Percentiles rank a stretch among this genome's conserved stretches.
These are phyloP conservation scores for Ramularia endophylla DNA, from an alignment of 2,329 filamentous ascomycete species.

Conservation along the genomic window DNA sequence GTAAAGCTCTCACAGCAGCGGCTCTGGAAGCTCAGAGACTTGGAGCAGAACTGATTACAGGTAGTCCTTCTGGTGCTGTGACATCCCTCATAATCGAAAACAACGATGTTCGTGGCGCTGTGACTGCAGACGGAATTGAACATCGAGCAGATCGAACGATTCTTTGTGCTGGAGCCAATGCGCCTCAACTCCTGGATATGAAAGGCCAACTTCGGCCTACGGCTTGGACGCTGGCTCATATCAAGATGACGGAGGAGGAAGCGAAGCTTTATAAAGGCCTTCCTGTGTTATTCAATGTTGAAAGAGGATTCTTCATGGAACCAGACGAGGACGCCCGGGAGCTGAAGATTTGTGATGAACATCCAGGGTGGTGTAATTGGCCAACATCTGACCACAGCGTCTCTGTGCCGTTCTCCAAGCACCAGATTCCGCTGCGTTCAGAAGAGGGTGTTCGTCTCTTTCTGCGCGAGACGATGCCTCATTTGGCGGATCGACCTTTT, in stretches of 20 bases:
- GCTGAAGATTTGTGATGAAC: no score
- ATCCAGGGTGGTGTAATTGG: no score
- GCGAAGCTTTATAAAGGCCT: conserved; percentile 41
- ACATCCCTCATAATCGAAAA: conserved; percentile 33
- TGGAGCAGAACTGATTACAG: conserved; percentile 45
- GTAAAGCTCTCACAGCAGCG: conserved; percentile 43
- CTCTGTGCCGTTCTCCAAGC: no score
- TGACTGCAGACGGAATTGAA: conserved; percentile 37
- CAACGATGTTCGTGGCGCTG: conserved; percentile 37
- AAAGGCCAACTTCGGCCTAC: no score
- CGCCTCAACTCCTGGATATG: conserved; percentile 44
- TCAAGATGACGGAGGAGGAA: conserved; percentile 44
- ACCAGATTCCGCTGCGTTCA: no score
- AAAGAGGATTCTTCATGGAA: no score
- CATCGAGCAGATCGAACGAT: conserved; percentile 43
- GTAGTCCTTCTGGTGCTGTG: conserved; percentile 34
- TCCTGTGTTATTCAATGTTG: conserved; percentile 46
- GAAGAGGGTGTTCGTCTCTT: no score
- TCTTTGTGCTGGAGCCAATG: conserved; percentile 46
- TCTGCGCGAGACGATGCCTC: no score
- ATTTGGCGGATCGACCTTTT: no score
- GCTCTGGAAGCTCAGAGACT: conserved; percentile 41
- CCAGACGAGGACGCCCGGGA: no score
- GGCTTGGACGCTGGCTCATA: conserved; percentile 50
- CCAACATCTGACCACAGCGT: no score